Base-by-base conservation (phyloP, 202 grass and related monocot species). In the Bolboschoenoplectus hybrid region DNA sequence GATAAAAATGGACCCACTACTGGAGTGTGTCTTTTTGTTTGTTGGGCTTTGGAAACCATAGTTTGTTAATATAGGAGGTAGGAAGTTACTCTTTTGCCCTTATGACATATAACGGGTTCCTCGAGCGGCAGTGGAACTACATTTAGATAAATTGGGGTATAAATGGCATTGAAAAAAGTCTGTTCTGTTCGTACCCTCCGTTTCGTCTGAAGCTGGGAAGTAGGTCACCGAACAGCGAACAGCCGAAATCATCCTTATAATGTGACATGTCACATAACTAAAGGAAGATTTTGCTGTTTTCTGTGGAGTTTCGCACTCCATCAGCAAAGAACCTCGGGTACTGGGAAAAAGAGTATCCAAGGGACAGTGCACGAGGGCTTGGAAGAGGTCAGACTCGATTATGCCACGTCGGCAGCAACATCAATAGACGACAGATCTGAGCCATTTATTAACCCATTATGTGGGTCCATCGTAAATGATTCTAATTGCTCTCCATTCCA, bases 341-440 rank as follows among this genome's bases (percentile, higher is more conserved):
- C 45, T 41, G 84, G 82, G 67, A 26, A 40, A 80, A 87, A 75
- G 82, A 58, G 95, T 73, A 97, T 97, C 94, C 95, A 85, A 94
- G 92, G 90, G 69, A 60, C 85, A 74, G 85, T 85, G 91, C 89
- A 89, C 92, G 91, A 90, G 91, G 89, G 1, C 11, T 46, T n/a
- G 38, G 26, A 71, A 43, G 63, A 82, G 63, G 77, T 70, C 69
- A 47, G 64, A 45, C 19, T 41, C 11, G 62, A 49, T 63, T 61
- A 8, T 35, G 68, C 88, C 79, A 83, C 84, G 88, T 87, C 81
- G 51, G 7, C 78, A 32, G 8, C 9, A 62, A 74, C 79, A 73
- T 62, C 17, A 56, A 6, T 73, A 63, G 64, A 63, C 86, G 78
- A 87, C 86, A 82, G 80, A 74, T 73, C 72, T 66, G 43, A 32